These are phyloP conservation scores for Euphorbia corollata DNA, from an alignment of 441 rosid genomes.

Conservation along the genomic window DNA sequence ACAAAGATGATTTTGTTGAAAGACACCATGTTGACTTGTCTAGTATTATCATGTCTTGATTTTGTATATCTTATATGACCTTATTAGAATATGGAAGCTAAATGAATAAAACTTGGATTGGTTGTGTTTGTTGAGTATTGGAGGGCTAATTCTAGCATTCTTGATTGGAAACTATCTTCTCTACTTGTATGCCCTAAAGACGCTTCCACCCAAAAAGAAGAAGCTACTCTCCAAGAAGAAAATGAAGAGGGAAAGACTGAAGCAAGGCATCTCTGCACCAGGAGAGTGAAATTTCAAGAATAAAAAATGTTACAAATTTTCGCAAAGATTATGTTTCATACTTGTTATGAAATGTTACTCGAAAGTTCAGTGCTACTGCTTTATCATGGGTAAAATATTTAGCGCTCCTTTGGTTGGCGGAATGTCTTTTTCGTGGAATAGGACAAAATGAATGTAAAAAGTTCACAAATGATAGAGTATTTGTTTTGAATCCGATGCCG, in stretches of 20 bases:
- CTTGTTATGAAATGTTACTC: no score
- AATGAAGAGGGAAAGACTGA: slow-evolving; percentile 86
- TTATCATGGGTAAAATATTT: no score
- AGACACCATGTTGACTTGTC: background rate
- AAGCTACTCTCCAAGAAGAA: slow-evolving; percentile 95
- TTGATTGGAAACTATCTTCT: slow-evolving; percentile 70
- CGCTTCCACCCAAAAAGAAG: slow-evolving; percentile 74
- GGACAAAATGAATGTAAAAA: no score
- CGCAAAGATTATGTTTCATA: no score
- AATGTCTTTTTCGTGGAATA: no score
- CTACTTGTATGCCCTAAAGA: slow-evolving; percentile 76
- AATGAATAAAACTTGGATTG: slow-evolving; percentile 87
- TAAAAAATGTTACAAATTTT: no score
- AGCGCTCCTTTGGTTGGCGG: no score
- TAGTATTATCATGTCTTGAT: background rate
- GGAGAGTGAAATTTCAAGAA: slow-evolving; percentile 46
- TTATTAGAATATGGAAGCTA: slow-evolving; percentile 36
- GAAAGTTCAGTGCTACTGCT: no score
- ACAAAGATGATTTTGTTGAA: no score
- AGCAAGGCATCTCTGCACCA: slow-evolving; percentile 82
- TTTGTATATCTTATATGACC: background rate
- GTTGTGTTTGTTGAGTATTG: slow-evolving; percentile 69
- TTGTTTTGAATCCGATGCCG: no score
- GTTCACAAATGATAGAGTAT: no score
- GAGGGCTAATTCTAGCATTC: slow-evolving; percentile 55